Evolutionary conservation across 2,329 filamentous ascomycete genomes (phyloP), one percentile per base, ranked within the genome.

Genomic region (Aspergillus aculeatus): DNA sequence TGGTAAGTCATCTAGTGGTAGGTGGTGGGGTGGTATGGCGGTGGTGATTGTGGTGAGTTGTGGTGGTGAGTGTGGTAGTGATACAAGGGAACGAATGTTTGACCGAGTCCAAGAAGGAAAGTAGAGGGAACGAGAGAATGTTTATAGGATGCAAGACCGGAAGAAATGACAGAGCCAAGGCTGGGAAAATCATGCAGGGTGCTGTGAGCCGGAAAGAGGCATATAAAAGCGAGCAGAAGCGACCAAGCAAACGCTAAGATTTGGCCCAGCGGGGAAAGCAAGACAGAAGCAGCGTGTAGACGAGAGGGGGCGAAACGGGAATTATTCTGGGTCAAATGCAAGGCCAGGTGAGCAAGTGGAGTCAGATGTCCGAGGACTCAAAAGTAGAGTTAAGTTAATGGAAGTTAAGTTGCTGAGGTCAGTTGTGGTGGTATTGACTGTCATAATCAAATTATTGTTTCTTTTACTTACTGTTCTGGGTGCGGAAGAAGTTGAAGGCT

Each of bases 221-320:
- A 55, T 55, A 55, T 55, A 55, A 55, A 54, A 47, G 53, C 53
- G 41, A 32, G 24, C 53, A 48, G 32, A 48, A 55, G 44, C 53
- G 14, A 21, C 24, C 38, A 16, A 16, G 9, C 53, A 14, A 55
- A 12, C 32, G 53, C 47, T 47, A 55, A 55, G 41, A 55, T 55
- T n/a, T 31, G 19, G 23, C 14, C 48, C 29, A 50, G 26, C 44
- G 41, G 38, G 38, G n/a, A 10, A 44, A 44, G 38, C 38, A 44
- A 19, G 38, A 44, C 41, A 47, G 26, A 29, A 29, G 26, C 9
- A 29, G 26, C n/a, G n/a, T n/a, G n/a, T 9, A 29, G 26, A 29
- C 26, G 26, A 29, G 26, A 10, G 21, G 53, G 53, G 53, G 24
- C 53, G 41, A 47, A 55, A 54, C 6, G 38, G 7, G 16, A 44